Conservation (phyloP, 1,139 yeast species). For the Cylindricascospora bacillispora region DNA sequence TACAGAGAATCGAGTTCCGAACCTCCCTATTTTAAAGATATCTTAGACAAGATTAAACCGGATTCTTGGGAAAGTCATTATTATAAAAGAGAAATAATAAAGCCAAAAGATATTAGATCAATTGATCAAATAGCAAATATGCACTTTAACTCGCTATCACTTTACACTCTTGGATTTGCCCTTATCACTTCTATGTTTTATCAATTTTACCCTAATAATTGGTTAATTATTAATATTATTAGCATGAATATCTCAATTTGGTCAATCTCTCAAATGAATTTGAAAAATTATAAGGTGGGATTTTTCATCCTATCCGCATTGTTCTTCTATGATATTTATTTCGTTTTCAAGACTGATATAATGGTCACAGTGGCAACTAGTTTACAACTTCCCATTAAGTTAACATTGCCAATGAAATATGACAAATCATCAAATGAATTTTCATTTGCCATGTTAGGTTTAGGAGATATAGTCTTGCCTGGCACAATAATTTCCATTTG, state of each 20-base stretch:
- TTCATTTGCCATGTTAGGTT: constrained; percentile 28
- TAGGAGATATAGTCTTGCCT: constrained; percentile 34
- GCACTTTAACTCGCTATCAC: constrained; percentile 10
- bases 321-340: constrained; percentile 51
- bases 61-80: constrained; percentile 5
- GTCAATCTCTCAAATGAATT: constrained; percentile 10
- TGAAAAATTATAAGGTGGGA: constrained; percentile 37
- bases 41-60: constrained; percentile 8
- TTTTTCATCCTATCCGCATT: constrained; percentile 35
- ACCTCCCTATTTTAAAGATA: constrained; percentile 6
- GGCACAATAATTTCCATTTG: constrained; percentile 17
- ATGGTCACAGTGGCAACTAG: constrained; percentile 52
- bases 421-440: constrained; percentile 7
- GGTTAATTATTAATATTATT: constrained; percentile 13
- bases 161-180: constrained; percentile 7
- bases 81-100: constrained; percentile 26
- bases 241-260: constrained; percentile 15
- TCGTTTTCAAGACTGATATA: constrained; percentile 50
- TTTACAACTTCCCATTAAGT: constrained; percentile 37
- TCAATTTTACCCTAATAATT: constrained; percentile 7
- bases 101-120: constrained; percentile 35
- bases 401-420: constrained; percentile 11
- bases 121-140: constrained; percentile 33
- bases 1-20: constrained; percentile 9
- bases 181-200: constrained; percentile 3